Percentiles rank a stretch among this genome's conserved stretches.
Conservation (phyloP, 1,139 yeast genomes). For the Suhomyces maxii region DNA sequence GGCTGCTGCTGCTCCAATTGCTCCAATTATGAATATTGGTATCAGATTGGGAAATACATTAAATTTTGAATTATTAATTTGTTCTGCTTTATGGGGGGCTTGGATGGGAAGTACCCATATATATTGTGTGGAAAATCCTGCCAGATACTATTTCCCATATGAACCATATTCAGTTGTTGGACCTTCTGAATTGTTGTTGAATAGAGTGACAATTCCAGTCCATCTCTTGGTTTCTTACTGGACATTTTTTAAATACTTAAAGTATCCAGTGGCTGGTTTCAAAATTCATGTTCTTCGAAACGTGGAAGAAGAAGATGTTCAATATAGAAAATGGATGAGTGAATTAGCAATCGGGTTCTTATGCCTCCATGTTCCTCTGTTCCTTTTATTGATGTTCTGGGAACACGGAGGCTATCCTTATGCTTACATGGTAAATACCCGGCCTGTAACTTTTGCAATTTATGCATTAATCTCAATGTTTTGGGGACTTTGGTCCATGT, state of each 20-base stretch:
- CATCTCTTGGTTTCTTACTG: slow-evolving; percentile 26
- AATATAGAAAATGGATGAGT: slow-evolving; percentile 7
- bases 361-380: slow-evolving; percentile 18
- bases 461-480: slow-evolving; percentile 16
- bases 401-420: background rate
- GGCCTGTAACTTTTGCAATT: slow-evolving; percentile 12
- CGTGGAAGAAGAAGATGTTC: slow-evolving; percentile 2
- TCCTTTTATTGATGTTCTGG: slow-evolving; percentile 1
- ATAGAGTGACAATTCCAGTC: slow-evolving; percentile 14
- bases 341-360: slow-evolving; percentile 14
- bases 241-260: slow-evolving; percentile 23
- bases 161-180: slow-evolving; percentile 2
- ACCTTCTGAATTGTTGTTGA: slow-evolving; percentile 12
- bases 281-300: slow-evolving; percentile 1
- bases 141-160: slow-evolving; percentile 7
- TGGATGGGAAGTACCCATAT: slow-evolving; percentile 28
- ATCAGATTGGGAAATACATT: background rate
- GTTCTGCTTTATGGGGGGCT: slow-evolving; percentile 16
- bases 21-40: background rate
- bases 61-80: background rate
- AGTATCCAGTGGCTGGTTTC: slow-evolving; percentile 2
- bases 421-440: slow-evolving; percentile 1
- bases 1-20: background rate
- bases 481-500: slow-evolving; percentile 13
- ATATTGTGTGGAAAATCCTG: slow-evolving; percentile 28